Evolutionary conservation across 305 asterid species (phyloP).

Genomic region (Fraxinus baroniana): DNA sequence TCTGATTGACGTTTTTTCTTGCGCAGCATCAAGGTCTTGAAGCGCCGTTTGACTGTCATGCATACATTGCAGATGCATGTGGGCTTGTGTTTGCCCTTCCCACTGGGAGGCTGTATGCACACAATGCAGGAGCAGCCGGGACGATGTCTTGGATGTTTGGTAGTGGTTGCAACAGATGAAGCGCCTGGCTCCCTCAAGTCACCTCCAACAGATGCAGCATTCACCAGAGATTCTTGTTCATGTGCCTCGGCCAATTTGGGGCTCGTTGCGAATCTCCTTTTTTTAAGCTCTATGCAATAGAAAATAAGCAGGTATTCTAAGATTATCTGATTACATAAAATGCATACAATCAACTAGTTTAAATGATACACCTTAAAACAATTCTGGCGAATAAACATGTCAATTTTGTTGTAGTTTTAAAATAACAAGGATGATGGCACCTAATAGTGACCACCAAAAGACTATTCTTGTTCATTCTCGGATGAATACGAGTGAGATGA

Average conservation of each 20-base stretch:
- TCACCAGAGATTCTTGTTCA: conserved; percentile 46
- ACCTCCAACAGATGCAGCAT: conserved; percentile 39
- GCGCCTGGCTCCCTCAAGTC: conserved; percentile 45
- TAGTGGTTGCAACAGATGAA: conserved; percentile 70
- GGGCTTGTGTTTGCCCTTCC: conserved; percentile 97
- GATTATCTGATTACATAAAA: neutral
- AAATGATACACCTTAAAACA: neutral
- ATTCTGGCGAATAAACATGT: neutral
- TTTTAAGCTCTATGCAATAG: conserved; percentile 49
- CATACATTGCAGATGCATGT: conserved; percentile 91
- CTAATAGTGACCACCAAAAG: neutral
- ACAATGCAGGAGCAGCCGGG: conserved; percentile 98
- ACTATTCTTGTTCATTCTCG: neutral
- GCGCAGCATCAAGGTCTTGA: conserved; percentile 95
- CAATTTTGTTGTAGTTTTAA: neutral
- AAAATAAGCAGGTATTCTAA: conserved; percentile 3
- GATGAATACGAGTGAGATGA: neutral
- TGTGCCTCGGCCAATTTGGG: conserved; percentile 37
- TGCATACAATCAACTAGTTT: neutral
- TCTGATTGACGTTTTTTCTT: conserved; percentile 92
- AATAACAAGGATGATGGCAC: neutral
- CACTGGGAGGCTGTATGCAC: conserved; percentile 98
- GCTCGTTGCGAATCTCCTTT: conserved; percentile 42
- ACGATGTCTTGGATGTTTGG: conserved; percentile 91
- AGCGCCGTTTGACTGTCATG: conserved; percentile 92